phyloP scores from a whole-genome alignment of 2,329 filamentous ascomycete genomes.

The Aspergillus thermomutatus region DNA sequence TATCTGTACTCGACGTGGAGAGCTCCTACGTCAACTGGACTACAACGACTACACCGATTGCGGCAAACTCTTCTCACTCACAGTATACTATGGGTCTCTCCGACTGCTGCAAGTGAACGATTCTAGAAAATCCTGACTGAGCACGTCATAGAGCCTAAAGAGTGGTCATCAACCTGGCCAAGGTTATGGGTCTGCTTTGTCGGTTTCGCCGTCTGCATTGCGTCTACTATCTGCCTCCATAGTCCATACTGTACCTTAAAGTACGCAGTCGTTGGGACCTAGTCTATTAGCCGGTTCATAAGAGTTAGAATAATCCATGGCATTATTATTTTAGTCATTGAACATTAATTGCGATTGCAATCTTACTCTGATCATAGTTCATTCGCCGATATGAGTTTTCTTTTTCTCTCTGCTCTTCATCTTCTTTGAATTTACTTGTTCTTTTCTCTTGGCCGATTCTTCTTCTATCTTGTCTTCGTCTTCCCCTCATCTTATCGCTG shows the following conservation, averaged over 20 bases:
- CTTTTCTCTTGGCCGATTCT: conserved; percentile 4
- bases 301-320: not conserved
- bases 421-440: conserved; percentile 5
- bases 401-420: conserved; percentile 9
- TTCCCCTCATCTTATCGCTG: not conserved
- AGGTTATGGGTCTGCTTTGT: not conserved
- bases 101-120: not conserved
- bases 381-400: not conserved
- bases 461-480: not conserved
- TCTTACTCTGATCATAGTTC: not conserved
- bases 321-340: not conserved
- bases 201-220: not conserved
- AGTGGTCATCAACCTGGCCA: not conserved
- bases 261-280: not conserved
- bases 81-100: not conserved
- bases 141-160: not conserved
- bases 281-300: not conserved
- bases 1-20: not conserved
- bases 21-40: not conserved
- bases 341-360: not conserved
- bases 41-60: not conserved
- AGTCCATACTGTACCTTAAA: not conserved
- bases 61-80: not conserved
- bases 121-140: not conserved
- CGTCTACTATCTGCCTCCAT: not conserved